Conservation (phyloP, 306 rosid species). For the Malus asiatica region DNA sequence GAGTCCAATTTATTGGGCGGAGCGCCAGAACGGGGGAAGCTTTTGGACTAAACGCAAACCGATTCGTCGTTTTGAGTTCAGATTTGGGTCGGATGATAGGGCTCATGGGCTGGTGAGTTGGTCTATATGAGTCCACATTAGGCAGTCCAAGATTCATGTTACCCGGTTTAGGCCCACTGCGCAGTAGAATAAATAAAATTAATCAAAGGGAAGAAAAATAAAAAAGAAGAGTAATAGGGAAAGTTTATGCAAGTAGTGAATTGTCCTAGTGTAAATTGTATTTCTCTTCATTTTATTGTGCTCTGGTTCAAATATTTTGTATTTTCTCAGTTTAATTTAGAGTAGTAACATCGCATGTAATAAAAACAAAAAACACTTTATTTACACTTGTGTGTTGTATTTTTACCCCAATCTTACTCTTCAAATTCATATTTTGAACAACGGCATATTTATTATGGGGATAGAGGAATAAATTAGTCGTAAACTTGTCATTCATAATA, state of each 20-base stretch:
- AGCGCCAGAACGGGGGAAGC: slow-evolving; percentile 1
- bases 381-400: too few species aligned
- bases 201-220: neutral
- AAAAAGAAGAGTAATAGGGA: neutral
- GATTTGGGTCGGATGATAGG: neutral
- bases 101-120: neutral
- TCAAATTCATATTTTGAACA: too few species aligned
- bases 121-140: neutral
- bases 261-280: too few species aligned
- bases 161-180: neutral
- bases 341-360: too few species aligned
- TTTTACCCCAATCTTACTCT: neutral
- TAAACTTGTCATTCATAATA: too few species aligned
- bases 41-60: neutral
- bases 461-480: too few species aligned
- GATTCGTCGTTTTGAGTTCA: neutral
- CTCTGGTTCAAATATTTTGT: too few species aligned
- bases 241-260: neutral
- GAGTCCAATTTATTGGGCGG: neutral
- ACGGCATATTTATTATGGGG: too few species aligned
- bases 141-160: neutral
- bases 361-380: too few species aligned
- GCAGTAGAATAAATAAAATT: neutral
- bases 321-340: too few species aligned
- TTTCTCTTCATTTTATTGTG: too few species aligned